A percentile compares a stretch with the other conserved stretches of the same genome.
Conservation (phyloP, 2,329 filamentous ascomycete genomes). For the Fusarium musae region DNA sequence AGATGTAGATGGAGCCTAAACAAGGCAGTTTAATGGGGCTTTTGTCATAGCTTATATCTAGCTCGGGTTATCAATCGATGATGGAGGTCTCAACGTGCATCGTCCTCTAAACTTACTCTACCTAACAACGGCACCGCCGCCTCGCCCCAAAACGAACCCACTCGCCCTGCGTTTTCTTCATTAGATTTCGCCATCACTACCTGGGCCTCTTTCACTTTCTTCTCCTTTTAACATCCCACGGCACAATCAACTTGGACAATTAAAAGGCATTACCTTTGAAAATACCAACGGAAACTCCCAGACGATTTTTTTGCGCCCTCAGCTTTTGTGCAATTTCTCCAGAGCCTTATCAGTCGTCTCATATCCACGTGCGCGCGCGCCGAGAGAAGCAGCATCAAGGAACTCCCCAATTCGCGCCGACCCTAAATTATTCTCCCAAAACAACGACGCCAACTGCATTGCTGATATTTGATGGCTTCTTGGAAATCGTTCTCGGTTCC, state of each 20-base stretch:
- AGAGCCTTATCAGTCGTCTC: constrained; percentile 16
- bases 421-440: constrained; percentile 3
- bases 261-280: constrained; percentile 3
- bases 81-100: constrained; percentile 25
- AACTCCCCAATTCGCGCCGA: constrained; percentile 24
- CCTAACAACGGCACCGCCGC: constrained; percentile 21
- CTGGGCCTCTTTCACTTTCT: not conserved
- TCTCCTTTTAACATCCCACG: constrained; percentile 1
- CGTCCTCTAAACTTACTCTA: constrained; percentile 20
- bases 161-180: constrained; percentile 15
- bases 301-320: not conserved
- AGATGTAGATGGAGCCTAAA: constrained; percentile 15
- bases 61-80: constrained; percentile 37
- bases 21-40: constrained; percentile 25
- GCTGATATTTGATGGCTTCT: constrained; percentile 50
- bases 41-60: constrained; percentile 26
- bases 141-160: constrained; percentile 35
- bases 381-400: constrained; percentile 21
- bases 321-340: not conserved
- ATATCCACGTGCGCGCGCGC: constrained; percentile 12
- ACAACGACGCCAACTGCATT: constrained; percentile 10
- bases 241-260: constrained; percentile 13
- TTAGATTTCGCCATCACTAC: constrained; percentile 27
- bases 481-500: constrained; percentile 54
- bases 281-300: not conserved